Percentiles rank a stretch among this genome's conserved stretches.
These are phyloP conservation scores for Bolboschoenus planiculmis DNA, from an alignment of 176 grass and related monocot genomes.

Conservation along the genomic window DNA sequence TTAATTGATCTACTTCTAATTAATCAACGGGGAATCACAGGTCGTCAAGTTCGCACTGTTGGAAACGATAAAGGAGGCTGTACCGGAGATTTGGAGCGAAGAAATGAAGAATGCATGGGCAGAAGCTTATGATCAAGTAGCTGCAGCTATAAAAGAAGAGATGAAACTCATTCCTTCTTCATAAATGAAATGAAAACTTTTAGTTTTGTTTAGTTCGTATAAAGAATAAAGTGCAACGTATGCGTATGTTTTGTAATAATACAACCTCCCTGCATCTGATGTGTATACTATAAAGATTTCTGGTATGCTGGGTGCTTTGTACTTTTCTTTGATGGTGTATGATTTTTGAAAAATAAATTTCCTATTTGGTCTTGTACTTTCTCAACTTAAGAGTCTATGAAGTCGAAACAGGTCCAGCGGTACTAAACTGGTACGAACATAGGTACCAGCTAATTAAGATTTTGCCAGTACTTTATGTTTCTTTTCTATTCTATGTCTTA, in stretches of 20 bases:
- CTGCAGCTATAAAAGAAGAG: slow-evolving; percentile 59
- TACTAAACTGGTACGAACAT: neutral
- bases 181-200: neutral
- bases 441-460: neutral
- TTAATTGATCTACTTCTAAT: neutral
- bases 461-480: neutral
- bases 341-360: neutral
- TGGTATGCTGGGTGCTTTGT: neutral
- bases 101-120: slow-evolving; percentile 78
- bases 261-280: neutral
- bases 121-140: slow-evolving; percentile 60
- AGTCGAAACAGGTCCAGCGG: neutral
- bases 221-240: too few relatives aligned
- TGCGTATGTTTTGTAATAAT: neutral
- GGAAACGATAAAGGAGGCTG: slow-evolving; percentile 59
- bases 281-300: neutral
- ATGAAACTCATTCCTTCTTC: slow-evolving; percentile 40
- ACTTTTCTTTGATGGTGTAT: neutral
- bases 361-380: neutral
- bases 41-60: slow-evolving; percentile 57
- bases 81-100: slow-evolving; percentile 52
- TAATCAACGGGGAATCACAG: slow-evolving; percentile 20
- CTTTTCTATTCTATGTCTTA: neutral
- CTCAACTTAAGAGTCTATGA: neutral
- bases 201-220: neutral